Evolutionary conservation across 768 basidiomycete genomes (phyloP).

Genomic region (Suillus bovinus): DNA sequence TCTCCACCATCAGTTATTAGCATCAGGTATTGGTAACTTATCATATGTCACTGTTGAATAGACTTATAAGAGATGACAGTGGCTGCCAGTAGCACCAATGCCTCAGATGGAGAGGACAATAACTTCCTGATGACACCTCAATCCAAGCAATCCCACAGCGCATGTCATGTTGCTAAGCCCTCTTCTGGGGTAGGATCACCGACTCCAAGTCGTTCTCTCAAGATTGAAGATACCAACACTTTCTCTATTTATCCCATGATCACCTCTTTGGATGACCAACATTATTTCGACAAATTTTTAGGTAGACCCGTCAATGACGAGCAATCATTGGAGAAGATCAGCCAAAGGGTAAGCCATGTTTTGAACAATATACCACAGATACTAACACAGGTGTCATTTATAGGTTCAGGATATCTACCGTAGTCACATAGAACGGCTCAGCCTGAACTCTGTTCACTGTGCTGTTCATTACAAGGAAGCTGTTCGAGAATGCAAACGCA

Average conservation of each 20-base stretch:
- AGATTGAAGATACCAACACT: neutral
- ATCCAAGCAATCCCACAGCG: neutral
- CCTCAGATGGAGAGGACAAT: neutral
- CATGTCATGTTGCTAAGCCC: neutral
- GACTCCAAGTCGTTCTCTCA: neutral
- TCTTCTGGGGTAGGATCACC: neutral
- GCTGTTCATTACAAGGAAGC: no score
- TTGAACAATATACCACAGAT: no score
- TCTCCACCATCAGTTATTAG: neutral
- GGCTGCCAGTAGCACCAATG: neutral
- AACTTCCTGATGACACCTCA: neutral
- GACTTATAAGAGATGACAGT: neutral
- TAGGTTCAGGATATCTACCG: no score
- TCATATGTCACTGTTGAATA: neutral
- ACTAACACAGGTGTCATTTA: no score
- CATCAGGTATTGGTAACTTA: neutral
- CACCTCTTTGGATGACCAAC: no score
- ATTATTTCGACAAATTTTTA: no score
- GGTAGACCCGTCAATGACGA: no score
- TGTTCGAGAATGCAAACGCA: no score
- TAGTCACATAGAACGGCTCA: no score
- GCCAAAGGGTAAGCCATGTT: no score
- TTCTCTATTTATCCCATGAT: neutral
- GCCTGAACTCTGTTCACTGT: no score
- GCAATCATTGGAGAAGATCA: no score